Conservation (phyloP, 805 yeast species). For the Lipomyces spencermartinsiae region DNA sequence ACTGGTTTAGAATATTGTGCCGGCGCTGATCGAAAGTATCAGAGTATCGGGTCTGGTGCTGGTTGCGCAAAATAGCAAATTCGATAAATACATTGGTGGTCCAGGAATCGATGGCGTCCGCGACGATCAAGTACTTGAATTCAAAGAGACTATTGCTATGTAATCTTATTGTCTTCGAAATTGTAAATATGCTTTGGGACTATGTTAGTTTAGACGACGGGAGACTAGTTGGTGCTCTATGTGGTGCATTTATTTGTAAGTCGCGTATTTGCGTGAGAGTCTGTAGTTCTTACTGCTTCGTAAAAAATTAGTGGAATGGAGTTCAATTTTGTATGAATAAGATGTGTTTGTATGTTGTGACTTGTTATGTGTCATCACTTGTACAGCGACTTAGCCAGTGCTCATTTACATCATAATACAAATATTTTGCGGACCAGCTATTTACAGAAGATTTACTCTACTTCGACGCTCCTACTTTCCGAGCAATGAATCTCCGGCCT, state of each 20-base stretch:
- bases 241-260: not conserved
- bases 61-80: conserved; percentile 44
- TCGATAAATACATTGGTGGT: conserved; percentile 26
- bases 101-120: conserved; percentile 68
- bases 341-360: not conserved
- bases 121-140: conserved; percentile 66
- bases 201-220: not conserved
- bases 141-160: conserved; percentile 65
- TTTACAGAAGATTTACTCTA: not conserved
- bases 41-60: conserved; percentile 81
- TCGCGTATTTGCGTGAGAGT: not conserved
- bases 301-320: not conserved
- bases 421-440: not conserved
- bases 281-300: not conserved
- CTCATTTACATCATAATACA: not conserved
- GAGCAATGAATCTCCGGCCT: conserved; percentile 9
- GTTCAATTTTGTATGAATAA: not conserved
- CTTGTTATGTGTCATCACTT: not conserved
- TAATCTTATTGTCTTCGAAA: conserved; percentile 32
- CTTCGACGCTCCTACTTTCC: not conserved
- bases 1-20: conserved; percentile 55
- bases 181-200: not conserved
- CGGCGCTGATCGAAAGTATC: conserved; percentile 74
- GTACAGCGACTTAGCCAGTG: not conserved
- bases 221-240: not conserved